Evolutionary conservation across 176 grass and related monocot species (phyloP).

Genomic region (Oryza australiensis): DNA sequence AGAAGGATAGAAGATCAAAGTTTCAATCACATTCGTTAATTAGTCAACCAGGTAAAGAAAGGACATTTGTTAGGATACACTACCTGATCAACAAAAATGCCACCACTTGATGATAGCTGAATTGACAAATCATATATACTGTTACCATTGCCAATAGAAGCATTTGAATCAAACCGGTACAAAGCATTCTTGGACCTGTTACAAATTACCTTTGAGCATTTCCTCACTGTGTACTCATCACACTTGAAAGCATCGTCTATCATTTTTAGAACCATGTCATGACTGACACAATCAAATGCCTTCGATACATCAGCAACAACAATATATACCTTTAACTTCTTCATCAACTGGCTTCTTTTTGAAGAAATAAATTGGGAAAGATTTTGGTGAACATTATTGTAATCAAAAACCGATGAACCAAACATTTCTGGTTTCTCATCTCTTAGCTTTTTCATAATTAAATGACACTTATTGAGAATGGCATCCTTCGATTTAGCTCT

Average conservation of each 20-base stretch:
- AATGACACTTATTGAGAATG: conserved; percentile 48
- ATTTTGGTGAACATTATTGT: conserved; percentile 67
- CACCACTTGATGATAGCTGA: conserved; percentile 59
- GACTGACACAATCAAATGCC: conserved; percentile 79
- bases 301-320: conserved; percentile 93
- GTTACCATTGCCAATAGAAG: conserved; percentile 38
- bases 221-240: conserved; percentile 62
- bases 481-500: conserved; percentile 54
- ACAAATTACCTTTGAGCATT: conserved; percentile 53
- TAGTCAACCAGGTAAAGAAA: conserved; percentile 10
- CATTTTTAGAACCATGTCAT: conserved; percentile 67
- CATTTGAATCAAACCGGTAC: conserved; percentile 52
- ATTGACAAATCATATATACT: conserved; percentile 42
- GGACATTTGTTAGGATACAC: conserved; percentile 24
- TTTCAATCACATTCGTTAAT: conserved; percentile 1
- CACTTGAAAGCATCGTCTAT: conserved; percentile 51
- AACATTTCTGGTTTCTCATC: conserved; percentile 70
- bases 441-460: conserved; percentile 63
- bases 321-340: conserved; percentile 59
- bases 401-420: conserved; percentile 93
- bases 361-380: conserved; percentile 58
- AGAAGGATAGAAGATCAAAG: no score
- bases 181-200: conserved; percentile 39
- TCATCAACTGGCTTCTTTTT: conserved; percentile 43
- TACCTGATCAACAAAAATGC: conserved; percentile 87